Conservation (phyloP, 2,329 filamentous ascomycete species). For the Fusarium sp. region DNA sequence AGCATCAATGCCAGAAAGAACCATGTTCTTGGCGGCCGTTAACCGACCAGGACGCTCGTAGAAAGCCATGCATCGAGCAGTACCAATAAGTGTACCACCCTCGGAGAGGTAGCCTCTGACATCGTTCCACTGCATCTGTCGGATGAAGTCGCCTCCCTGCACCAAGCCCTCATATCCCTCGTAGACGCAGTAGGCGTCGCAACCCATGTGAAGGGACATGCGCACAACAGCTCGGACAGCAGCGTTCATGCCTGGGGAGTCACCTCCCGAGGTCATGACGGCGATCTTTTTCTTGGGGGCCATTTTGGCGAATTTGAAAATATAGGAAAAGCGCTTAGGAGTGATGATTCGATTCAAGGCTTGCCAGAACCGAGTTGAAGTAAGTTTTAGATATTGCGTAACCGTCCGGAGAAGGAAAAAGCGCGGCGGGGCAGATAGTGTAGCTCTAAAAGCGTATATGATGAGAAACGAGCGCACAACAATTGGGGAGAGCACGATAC, state of each 20-base stretch:
- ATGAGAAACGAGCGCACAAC: constrained; percentile 35
- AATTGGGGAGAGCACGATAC: constrained; percentile 6
- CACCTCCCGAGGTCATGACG: constrained; percentile 93
- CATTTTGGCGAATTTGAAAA: constrained; percentile 50
- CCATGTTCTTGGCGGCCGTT: constrained; percentile 91
- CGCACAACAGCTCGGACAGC: constrained; percentile 90
- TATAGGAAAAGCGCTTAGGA: constrained; percentile 13
- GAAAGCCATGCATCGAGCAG: constrained; percentile 91
- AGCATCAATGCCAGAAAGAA: constrained; percentile 91
- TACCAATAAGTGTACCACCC: constrained; percentile 95
- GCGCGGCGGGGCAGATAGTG: constrained; percentile 45
- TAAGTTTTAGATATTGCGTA: constrained; percentile 33
- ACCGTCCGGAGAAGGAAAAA: constrained; percentile 38
- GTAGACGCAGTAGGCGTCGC: constrained; percentile 83
- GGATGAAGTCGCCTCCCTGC: constrained; percentile 86
- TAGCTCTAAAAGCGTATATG: constrained; percentile 39
- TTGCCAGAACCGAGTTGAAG: constrained; percentile 36
- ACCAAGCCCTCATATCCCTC: constrained; percentile 98
- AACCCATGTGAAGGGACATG: constrained; percentile 86
- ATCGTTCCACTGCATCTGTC: constrained; percentile 88
- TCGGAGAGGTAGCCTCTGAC: constrained; percentile 94
- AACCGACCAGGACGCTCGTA: constrained; percentile 87
- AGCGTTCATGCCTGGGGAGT: constrained; percentile 95
- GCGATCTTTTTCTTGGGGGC: constrained; percentile 75
- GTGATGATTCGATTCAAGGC: constrained; percentile 31